phyloP scores from a whole-genome alignment of 139 green algal genomes.

The Ettlia oleoabundans region DNA sequence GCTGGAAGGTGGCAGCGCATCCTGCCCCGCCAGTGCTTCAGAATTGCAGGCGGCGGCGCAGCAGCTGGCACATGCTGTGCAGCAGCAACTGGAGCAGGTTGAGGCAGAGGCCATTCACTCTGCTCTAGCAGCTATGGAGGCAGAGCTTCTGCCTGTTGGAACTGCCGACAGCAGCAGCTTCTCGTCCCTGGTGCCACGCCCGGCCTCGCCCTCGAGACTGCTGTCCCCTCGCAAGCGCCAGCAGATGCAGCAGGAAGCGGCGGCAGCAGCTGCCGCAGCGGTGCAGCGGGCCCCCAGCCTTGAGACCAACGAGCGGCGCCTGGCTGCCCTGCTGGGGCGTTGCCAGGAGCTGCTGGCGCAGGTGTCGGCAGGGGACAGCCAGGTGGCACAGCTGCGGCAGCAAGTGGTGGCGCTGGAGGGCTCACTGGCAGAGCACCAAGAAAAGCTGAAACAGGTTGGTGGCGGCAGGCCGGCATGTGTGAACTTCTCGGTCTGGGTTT shows the following conservation, averaged over 20 bases:
- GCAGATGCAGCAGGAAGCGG: not conserved
- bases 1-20: not conserved
- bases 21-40: not conserved
- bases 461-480: no score
- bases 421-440: not conserved
- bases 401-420: slow-evolving; percentile 14
- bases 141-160: no score
- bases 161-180: not conserved
- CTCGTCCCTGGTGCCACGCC: not conserved
- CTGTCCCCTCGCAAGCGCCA: not conserved
- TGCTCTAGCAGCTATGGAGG: not conserved
- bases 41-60: not conserved
- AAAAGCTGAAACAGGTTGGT: not conserved
- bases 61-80: not conserved
- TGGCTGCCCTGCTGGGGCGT: slow-evolving; percentile 8
- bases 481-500: no score
- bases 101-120: slow-evolving; percentile 13
- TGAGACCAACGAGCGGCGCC: not conserved
- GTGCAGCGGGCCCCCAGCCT: not conserved
- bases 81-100: not conserved
- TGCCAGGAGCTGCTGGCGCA: not conserved
- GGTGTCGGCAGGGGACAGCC: not conserved
- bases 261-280: not conserved
- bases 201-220: not conserved
- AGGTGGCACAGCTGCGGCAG: slow-evolving; percentile 12